Conservation (phyloP, 108 stramenopile species). For the Fistulifera solaris region DNA sequence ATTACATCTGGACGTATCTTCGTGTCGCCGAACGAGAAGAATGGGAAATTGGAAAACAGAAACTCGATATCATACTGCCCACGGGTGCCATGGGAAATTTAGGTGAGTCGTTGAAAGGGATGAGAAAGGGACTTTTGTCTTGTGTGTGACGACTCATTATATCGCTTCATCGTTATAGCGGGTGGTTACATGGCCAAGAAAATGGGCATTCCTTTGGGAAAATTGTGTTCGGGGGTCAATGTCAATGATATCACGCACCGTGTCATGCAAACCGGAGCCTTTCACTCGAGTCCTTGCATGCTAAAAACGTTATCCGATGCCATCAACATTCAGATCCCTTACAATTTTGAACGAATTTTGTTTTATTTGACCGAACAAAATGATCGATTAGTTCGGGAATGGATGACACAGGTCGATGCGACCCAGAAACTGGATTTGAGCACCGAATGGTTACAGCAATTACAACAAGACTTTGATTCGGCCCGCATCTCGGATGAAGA, state of each 20-base stretch:
- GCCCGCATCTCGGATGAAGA: constrained; percentile 73
- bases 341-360: constrained; percentile 81
- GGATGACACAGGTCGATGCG: constrained; percentile 54
- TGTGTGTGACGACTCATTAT: not conserved
- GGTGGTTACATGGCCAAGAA: constrained; percentile 64
- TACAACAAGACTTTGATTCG: constrained; percentile 57
- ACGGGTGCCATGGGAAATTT: constrained; percentile 92
- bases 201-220: constrained; percentile 70
- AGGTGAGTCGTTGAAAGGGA: no score
- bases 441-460: constrained; percentile 18
- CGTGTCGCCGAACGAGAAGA: constrained; percentile 44
- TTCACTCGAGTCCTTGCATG: constrained; percentile 40
- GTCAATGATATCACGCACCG: constrained; percentile 72
- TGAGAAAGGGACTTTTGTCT: constrained; percentile 18
- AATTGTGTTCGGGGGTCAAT: constrained; percentile 59
- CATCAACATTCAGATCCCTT: constrained; percentile 79
- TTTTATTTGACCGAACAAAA: constrained; percentile 58
- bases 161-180: not conserved
- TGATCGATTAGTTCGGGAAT: constrained; percentile 31
- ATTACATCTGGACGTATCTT: constrained; percentile 82
- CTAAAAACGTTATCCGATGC: constrained; percentile 72
- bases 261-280: constrained; percentile 45
- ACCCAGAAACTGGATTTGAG: constrained; percentile 32
- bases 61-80: constrained; percentile 70
- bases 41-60: not conserved